Evolutionary conservation across 768 basidiomycete genomes (phyloP).

Genomic region (Tubosaeta sp.): DNA sequence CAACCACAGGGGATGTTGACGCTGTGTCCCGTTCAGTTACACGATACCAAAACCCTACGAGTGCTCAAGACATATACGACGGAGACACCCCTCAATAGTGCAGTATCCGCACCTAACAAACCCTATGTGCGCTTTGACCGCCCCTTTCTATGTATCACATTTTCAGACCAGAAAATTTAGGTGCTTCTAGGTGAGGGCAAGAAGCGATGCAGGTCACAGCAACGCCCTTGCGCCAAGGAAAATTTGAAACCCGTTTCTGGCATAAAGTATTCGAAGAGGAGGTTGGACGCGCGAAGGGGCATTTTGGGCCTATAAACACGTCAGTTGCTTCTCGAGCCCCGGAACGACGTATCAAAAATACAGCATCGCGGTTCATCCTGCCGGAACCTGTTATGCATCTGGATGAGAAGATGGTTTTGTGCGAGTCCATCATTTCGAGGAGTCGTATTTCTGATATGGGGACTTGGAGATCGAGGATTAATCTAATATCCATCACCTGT

Average conservation of each 20-base stretch:
- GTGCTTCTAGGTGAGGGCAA: constrained; percentile 91
- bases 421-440: constrained; percentile 90
- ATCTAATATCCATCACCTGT: no score
- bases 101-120: constrained; percentile 74
- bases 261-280: constrained; percentile 97
- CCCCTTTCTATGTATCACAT: neutral
- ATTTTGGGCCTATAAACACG: constrained; percentile 97
- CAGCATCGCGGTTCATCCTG: constrained; percentile 90
- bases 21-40: constrained; percentile 42
- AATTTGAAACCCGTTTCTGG: constrained; percentile 98
- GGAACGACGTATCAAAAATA: neutral
- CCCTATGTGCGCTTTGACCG: constrained; percentile 63
- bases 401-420: constrained; percentile 97
- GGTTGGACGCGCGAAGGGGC: constrained; percentile 94
- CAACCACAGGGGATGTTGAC: neutral
- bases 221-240: constrained; percentile 88
- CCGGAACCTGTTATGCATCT: constrained; percentile 83
- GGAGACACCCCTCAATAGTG: constrained; percentile 94
- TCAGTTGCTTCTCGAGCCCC: constrained; percentile 39
- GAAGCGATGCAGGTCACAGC: constrained; percentile 98
- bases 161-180: constrained; percentile 33
- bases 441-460: constrained; percentile 92
- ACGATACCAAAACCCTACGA: constrained; percentile 82
- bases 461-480: constrained; percentile 74
- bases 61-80: constrained; percentile 92